phyloP scores from a whole-genome alignment of 2,329 filamentous ascomycete genomes.

The Colletotrichum sojae region DNA sequence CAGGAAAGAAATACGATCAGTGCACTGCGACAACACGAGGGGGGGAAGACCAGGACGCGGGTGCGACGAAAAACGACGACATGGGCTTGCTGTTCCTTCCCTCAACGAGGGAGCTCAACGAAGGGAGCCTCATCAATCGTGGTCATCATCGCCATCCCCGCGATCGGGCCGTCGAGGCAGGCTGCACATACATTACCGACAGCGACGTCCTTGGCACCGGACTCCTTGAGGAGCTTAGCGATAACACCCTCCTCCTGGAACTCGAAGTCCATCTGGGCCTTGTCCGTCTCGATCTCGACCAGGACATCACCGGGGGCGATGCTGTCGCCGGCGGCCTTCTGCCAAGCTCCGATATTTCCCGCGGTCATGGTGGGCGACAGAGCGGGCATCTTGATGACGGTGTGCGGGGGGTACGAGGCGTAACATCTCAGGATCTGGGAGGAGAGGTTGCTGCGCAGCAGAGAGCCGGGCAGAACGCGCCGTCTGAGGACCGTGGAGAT shows the following conservation, averaged over 20 bases:
- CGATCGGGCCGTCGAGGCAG: slow-evolving; percentile 11
- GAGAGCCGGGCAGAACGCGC: slow-evolving; percentile 69
- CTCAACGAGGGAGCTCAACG: slow-evolving; percentile 1
- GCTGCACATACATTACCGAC: slow-evolving; percentile 87
- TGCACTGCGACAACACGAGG: neutral
- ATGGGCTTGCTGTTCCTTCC: neutral
- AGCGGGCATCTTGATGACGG: slow-evolving; percentile 96
- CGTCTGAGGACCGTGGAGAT: slow-evolving; percentile 75
- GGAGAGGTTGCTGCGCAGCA: slow-evolving; percentile 65
- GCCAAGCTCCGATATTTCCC: slow-evolving; percentile 97
- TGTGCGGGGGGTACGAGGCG: slow-evolving; percentile 94
- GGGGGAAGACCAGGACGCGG: slow-evolving; percentile 36
- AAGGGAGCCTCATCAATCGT: slow-evolving; percentile 25
- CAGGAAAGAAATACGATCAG: slow-evolving; percentile 35
- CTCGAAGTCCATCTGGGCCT: slow-evolving; percentile 99
- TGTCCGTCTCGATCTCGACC: slow-evolving; percentile 99
- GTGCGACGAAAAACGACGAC: slow-evolving; percentile 3
- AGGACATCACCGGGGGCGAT: slow-evolving; percentile 94
- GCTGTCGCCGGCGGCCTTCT: slow-evolving; percentile 94
- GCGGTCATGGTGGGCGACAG: slow-evolving; percentile 97
- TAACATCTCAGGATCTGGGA: slow-evolving; percentile 74
- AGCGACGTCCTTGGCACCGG: slow-evolving; percentile 92
- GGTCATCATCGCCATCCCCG: neutral
- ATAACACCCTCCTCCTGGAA: slow-evolving; percentile 98
- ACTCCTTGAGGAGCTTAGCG: slow-evolving; percentile 93